Base-by-base conservation (phyloP, 1,284 basidiomycete species). In the Pseudozyma thailandica region DNA sequence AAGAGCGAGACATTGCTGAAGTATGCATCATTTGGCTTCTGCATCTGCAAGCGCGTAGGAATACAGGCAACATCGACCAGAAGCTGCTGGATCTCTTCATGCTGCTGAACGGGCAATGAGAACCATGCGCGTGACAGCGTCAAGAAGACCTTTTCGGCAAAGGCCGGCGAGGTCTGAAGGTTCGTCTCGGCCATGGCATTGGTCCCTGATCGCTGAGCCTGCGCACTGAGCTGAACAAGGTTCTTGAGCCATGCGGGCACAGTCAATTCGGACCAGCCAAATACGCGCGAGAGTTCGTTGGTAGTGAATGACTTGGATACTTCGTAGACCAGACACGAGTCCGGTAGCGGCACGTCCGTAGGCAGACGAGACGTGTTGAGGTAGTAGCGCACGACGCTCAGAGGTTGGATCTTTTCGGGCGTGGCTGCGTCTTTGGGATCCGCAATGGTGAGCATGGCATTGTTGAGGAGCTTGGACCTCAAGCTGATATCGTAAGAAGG, bases 1-100 rank as follows among this genome's bases (percentile, higher is more conserved):
- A 98, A 98, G 10, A 98, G 86, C 64, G 92, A 88, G 33, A 91
- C 92, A 71, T 89, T 92, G 21, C 91, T 86, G 82, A 98, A 94
- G 84, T 99, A 99, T 6, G 93, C 87, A 60, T 94, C 88, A 7
- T 85, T 84, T 0, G 95, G 92, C 51, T 73, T 73, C 75, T 88
- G 90, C 85, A 95, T 87, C 7, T 94, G 94, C 16, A 85, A 84
- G 3, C 89, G 89, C 0, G 94, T 95, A 0, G 90, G 93, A n/a
- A 99, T 88, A 75, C 93, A 94, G 0, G 89, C 75, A 51, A 90
- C 87, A 0, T 86, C 84, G 53, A 86, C 85, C n/a, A 97, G 85
- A 6, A 90, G 81, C 2, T 83, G 78, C 13, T 86, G 85, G 6
- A 92, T 85, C 6, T 89, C 87, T 2, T 84, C 83, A 72, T 91